These are phyloP conservation scores for Anthostomella pinea DNA, from an alignment of 2,329 filamentous ascomycete species.

Conservation along the genomic window DNA sequence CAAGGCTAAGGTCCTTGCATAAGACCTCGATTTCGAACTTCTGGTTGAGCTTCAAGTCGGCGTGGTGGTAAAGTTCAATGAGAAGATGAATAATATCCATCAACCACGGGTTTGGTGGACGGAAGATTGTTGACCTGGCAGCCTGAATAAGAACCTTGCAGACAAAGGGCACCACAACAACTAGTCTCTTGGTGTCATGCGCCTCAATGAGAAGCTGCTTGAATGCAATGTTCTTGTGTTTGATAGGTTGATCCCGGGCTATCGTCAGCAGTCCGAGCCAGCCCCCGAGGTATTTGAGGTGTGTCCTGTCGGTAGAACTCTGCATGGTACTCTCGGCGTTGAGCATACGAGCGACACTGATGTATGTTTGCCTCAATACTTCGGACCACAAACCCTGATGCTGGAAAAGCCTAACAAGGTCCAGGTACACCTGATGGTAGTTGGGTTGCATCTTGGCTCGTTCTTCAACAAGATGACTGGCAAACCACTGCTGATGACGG, in stretches of 20 bases:
- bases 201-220: constrained; percentile 93
- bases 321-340: constrained; percentile 87
- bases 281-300: constrained; percentile 87
- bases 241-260: constrained; percentile 90
- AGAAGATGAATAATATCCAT: constrained; percentile 93
- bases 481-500: constrained; percentile 93
- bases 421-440: constrained; percentile 89
- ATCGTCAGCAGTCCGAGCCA: constrained; percentile 95
- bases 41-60: constrained; percentile 90
- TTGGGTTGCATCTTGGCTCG: constrained; percentile 97
- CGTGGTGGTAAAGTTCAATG: constrained; percentile 89
- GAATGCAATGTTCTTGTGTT: constrained; percentile 95
- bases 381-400: constrained; percentile 79
- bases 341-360: constrained; percentile 79
- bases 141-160: constrained; percentile 93
- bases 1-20: constrained; percentile 87
- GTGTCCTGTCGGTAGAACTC: constrained; percentile 77
- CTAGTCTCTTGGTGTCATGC: constrained; percentile 84
- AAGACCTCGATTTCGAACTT: constrained; percentile 99
- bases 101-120: constrained; percentile 92
- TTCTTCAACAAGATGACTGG: constrained; percentile 89
- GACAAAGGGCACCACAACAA: constrained; percentile 94
- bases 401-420: constrained; percentile 80
- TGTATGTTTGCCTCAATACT: constrained; percentile 89
- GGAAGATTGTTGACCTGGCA: constrained; percentile 81